phyloP scores from a whole-genome alignment of 164 flowering plant genomes.

The Litsea cubeba region DNA sequence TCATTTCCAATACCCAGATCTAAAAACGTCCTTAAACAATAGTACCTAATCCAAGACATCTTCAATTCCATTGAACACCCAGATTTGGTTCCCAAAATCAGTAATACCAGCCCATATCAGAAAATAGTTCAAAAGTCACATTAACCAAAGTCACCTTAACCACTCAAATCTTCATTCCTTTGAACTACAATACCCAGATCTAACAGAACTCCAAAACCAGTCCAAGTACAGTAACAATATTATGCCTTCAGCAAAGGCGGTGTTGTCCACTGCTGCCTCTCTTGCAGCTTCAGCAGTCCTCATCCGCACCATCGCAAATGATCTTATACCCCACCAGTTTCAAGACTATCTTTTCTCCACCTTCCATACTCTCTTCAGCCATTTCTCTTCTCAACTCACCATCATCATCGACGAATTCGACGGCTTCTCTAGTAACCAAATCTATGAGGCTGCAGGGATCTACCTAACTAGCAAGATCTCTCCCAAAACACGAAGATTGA shows the following conservation, averaged over 20 bases:
- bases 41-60: too few relatives aligned
- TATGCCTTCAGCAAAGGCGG: conserved; percentile 26
- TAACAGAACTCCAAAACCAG: neutral
- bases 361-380: conserved; percentile 10
- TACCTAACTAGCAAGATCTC: conserved; percentile 16
- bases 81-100: too few relatives aligned
- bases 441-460: conserved; percentile 22
- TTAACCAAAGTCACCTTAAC: too few relatives aligned
- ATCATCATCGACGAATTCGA: conserved; percentile 24
- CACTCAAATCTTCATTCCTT: neutral
- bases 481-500: conserved; percentile 1
- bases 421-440: conserved; percentile 14
- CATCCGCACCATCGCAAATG: conserved; percentile 33
- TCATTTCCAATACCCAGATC: too few relatives aligned
- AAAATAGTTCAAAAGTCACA: too few relatives aligned
- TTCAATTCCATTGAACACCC: too few relatives aligned
- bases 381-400: conserved; percentile 33
- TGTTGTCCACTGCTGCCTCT: conserved; percentile 42
- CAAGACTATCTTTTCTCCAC: conserved; percentile 21
- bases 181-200: neutral
- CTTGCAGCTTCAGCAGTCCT: conserved; percentile 42
- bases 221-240: too few relatives aligned
- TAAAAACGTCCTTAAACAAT: too few relatives aligned
- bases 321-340: conserved; percentile 37
- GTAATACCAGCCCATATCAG: too few relatives aligned